These are phyloP conservation scores for Prunus yedoensis DNA, from an alignment of 331 rosid genomes.

Conservation along the genomic window DNA sequence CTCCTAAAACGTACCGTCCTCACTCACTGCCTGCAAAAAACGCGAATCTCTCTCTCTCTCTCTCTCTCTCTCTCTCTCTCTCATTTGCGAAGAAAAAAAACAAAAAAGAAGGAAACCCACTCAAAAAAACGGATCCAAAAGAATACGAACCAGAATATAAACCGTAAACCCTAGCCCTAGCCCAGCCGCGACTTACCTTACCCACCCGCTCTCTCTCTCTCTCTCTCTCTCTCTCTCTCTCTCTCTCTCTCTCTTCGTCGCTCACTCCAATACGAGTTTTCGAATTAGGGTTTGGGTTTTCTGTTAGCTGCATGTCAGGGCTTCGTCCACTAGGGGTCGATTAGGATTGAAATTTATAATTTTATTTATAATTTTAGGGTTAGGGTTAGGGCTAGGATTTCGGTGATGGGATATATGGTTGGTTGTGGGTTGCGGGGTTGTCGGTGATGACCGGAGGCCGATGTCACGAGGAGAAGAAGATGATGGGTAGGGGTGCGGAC, in stretches of 20 bases:
- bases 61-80: too few species aligned
- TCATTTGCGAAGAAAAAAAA: slow-evolving; percentile 41
- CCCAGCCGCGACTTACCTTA: slow-evolving; percentile 56
- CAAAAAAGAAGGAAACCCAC: background rate
- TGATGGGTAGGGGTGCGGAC: slow-evolving; percentile 60
- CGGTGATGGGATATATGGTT: slow-evolving; percentile 57
- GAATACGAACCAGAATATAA: slow-evolving; percentile 54
- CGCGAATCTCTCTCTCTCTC: too few species aligned
- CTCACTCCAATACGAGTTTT: slow-evolving; percentile 14
- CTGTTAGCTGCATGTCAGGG: slow-evolving; percentile 6
- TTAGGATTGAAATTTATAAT: slow-evolving; percentile 3
- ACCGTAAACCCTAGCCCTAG: slow-evolving; percentile 80
- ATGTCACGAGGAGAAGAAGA: slow-evolving; percentile 65
- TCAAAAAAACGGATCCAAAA: slow-evolving; percentile 59
- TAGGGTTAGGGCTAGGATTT: slow-evolving; percentile 43
- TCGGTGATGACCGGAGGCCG: slow-evolving; percentile 80
- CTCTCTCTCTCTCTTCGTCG: slow-evolving; percentile 31
- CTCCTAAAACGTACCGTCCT: slow-evolving; percentile 29
- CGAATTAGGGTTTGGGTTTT: slow-evolving; percentile 34
- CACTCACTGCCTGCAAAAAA: slow-evolving; percentile 42
- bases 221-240: slow-evolving; percentile 38
- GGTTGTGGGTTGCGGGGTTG: slow-evolving; percentile 37
- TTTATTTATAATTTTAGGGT: background rate
- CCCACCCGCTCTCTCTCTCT: slow-evolving; percentile 11
- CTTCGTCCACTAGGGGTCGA: slow-evolving; percentile 2